Evolutionary conservation across 208 protist species (phyloP), one percentile per base, ranked within the genome.

Genomic region (Leishmania gerbilli): DNA sequence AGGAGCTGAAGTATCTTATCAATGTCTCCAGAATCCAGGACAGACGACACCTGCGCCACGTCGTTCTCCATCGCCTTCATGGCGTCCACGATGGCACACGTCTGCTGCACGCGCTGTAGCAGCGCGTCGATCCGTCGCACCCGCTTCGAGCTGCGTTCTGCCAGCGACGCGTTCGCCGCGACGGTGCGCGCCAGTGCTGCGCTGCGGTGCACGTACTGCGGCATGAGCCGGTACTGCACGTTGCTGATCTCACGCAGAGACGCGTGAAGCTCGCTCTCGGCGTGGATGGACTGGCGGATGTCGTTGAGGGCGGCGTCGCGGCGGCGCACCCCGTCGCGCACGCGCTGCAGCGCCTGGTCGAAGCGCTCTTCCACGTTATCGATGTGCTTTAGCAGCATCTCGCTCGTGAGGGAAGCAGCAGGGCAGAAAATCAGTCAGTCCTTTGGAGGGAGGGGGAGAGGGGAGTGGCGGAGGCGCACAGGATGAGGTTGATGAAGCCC

Each of bases 1-100:
- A 97, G 83, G 13, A 94, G 84, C 75, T 89, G 76, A 60, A 95
- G 89, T 8, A 81, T 90, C 27, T 81, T 79, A 21, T 90, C 88
- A n/a, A 95, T 74, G 53, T 95, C 91, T 9, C 83, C 87, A 0
- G 77, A 21, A 6, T 80, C 85, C 53, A 95, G 74, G 45, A 84
- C 87, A 21, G 49, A 65, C 64, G 62, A 69, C 53, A 95, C 79
- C 40, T 78, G 69, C 34, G 75, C 67, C 24, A 90, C 83, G 64
- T 89, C 86, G 45, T 74, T 56, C 34, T 91, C 76, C 89, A 94
- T 93, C 49, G 87, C 79, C 53, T 64, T 67, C 81, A 92, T 85
- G 37, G 91, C 86, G 51, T 90, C 83, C 19, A 91, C 89, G 27
- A 94, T 87, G 21, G 79, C 68, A 56, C 87, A 84, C 58, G 90